Percentiles rank a stretch among this genome's conserved stretches.
These are phyloP conservation scores for Corynespora cassiicola DNA, from an alignment of 2,329 filamentous ascomycete species.

Conservation along the genomic window DNA sequence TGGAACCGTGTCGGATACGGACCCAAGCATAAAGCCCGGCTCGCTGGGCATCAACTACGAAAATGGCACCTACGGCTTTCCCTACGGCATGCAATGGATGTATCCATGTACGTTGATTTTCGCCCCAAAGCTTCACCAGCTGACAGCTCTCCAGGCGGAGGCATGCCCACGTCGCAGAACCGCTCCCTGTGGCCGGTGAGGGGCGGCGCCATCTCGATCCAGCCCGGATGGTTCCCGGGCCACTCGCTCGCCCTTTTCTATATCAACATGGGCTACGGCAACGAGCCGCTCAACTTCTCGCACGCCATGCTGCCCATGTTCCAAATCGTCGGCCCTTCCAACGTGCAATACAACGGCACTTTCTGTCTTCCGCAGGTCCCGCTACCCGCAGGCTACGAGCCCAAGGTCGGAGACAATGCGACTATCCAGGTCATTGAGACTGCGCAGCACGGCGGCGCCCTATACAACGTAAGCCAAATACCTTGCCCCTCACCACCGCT, in stretches of 20 bases:
- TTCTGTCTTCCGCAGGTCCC: slow-evolving; percentile 91
- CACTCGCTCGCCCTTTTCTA: slow-evolving; percentile 84
- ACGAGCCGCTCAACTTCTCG: slow-evolving; percentile 85
- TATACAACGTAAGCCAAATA: slow-evolving; percentile 85
- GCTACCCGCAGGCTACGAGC: slow-evolving; percentile 73
- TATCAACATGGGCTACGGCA: slow-evolving; percentile 88
- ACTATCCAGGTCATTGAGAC: slow-evolving; percentile 89
- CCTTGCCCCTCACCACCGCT: no score
- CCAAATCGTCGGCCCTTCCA: slow-evolving; percentile 80
- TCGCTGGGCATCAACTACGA: slow-evolving; percentile 54
- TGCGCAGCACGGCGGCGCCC: slow-evolving; percentile 80
- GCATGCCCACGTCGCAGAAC: slow-evolving; percentile 77
- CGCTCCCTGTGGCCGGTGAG: slow-evolving; percentile 89
- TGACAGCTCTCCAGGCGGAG: slow-evolving; percentile 70
- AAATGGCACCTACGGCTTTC: slow-evolving; percentile 63
- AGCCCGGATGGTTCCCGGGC: slow-evolving; percentile 95
- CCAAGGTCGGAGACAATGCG: slow-evolving; percentile 83
- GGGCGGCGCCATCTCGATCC: slow-evolving; percentile 86
- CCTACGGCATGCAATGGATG: slow-evolving; percentile 93
- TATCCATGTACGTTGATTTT: slow-evolving; percentile 78
- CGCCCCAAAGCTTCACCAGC: slow-evolving; percentile 15
- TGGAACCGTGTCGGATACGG: slow-evolving; percentile 58
- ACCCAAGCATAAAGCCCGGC: slow-evolving; percentile 41
- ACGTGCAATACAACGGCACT: slow-evolving; percentile 83
- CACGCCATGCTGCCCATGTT: slow-evolving; percentile 81